Conservation (phyloP, 164 flowering plant species). For the Paratinospora sagittata region DNA sequence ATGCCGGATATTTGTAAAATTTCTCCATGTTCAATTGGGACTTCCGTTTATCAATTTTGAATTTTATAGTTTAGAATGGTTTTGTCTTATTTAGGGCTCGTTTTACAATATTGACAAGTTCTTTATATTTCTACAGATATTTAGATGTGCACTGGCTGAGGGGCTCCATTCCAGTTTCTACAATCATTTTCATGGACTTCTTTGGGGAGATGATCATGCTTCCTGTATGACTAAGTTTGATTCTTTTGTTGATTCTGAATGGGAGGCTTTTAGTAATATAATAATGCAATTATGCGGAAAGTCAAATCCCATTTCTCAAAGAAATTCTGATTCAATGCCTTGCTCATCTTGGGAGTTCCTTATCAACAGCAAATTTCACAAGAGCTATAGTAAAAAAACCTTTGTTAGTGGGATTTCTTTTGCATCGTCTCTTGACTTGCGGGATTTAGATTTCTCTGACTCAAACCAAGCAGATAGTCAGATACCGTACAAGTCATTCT, state of each 20-base stretch:
- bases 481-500: slow-evolving; percentile 31
- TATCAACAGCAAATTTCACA: slow-evolving; percentile 60
- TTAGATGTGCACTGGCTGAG: slow-evolving; percentile 88
- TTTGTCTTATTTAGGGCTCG: too few species aligned
- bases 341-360: slow-evolving; percentile 84
- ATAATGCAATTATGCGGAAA: slow-evolving; percentile 46
- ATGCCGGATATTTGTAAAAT: too few species aligned
- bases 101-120: too few species aligned
- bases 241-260: slow-evolving; percentile 59
- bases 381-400: slow-evolving; percentile 32
- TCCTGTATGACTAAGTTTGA: slow-evolving; percentile 37
- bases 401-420: slow-evolving; percentile 22
- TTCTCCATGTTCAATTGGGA: too few species aligned
- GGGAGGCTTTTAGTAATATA: slow-evolving; percentile 62
- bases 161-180: slow-evolving; percentile 63
- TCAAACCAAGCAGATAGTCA: slow-evolving; percentile 18
- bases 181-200: slow-evolving; percentile 56
- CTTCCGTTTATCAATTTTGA: too few species aligned
- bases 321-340: slow-evolving; percentile 18
- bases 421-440: slow-evolving; percentile 15
- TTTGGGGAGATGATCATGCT: slow-evolving; percentile 64
- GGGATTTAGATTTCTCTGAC: slow-evolving; percentile 20
- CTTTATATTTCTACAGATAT: slow-evolving; percentile 37
- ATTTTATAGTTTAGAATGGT: too few species aligned
- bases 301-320: slow-evolving; percentile 13